Evolutionary conservation across 2,329 filamentous ascomycete genomes (phyloP).

Genomic region (Zymoseptoria passerinii): DNA sequence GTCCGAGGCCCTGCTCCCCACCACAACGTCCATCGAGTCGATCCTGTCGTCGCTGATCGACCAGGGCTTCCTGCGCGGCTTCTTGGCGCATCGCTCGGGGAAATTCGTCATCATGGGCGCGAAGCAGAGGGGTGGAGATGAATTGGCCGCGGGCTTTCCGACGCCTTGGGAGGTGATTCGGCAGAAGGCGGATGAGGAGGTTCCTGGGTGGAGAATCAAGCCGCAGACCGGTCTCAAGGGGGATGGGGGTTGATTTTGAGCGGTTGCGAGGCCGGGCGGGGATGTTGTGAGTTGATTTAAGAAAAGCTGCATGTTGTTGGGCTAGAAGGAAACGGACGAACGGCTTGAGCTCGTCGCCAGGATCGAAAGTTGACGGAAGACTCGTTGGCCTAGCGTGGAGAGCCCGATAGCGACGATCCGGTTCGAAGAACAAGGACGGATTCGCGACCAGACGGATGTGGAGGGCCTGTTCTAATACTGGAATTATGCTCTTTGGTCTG

Average conservation of each 20-base stretch:
- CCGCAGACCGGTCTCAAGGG: constrained; percentile 27
- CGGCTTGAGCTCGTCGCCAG: neutral
- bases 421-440: no score
- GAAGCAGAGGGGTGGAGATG: constrained; percentile 45
- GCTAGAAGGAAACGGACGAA: neutral
- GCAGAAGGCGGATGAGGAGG: constrained; percentile 49
- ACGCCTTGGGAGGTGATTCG: constrained; percentile 60
- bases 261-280: constrained; percentile 36
- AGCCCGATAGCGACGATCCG: no score
- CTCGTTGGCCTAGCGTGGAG: no score
- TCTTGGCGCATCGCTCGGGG: constrained; percentile 66
- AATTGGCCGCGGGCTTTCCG: constrained; percentile 67
- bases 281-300: neutral
- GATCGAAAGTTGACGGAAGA: no score
- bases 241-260: constrained; percentile 50
- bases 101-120: constrained; percentile 78
- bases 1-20: constrained; percentile 33
- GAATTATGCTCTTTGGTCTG: no score
- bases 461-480: no score
- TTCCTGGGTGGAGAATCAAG: constrained; percentile 62
- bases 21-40: constrained; percentile 53
- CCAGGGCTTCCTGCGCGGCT: constrained; percentile 75
- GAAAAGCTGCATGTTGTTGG: neutral
- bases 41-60: constrained; percentile 68
- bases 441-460: no score